A percentile compares a stretch with the other conserved stretches of the same genome.
Conservation (phyloP, 2,329 filamentous ascomycete species). For the Phyllosticta citribraziliensis region DNA sequence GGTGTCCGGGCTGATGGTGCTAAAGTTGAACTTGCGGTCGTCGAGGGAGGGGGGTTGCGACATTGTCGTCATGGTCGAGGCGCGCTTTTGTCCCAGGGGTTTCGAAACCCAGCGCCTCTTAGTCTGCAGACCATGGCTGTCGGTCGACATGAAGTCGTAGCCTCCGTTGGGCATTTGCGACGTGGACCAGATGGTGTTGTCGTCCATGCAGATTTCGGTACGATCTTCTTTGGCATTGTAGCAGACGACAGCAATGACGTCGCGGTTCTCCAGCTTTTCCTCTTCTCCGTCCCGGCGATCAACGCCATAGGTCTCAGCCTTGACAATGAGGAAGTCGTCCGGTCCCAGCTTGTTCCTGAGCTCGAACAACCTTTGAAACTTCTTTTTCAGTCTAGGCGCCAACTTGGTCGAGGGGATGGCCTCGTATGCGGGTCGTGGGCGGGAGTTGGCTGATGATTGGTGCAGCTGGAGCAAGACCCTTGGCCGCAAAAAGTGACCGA, state of each 20-base stretch:
- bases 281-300: slow-evolving; percentile 39
- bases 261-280: slow-evolving; percentile 41
- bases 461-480: slow-evolving; percentile 64
- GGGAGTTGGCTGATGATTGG: slow-evolving; percentile 46
- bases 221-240: slow-evolving; percentile 48
- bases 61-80: slow-evolving; percentile 12
- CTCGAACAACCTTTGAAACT: slow-evolving; percentile 54
- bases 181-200: slow-evolving; percentile 37
- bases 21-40: slow-evolving; percentile 59
- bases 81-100: slow-evolving; percentile 18
- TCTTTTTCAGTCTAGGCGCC: slow-evolving; percentile 33
- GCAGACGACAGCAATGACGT: slow-evolving; percentile 61
- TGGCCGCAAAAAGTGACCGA: slow-evolving; percentile 53
- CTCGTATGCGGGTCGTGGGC: slow-evolving; percentile 60
- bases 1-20: slow-evolving; percentile 59
- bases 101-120: slow-evolving; percentile 62
- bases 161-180: slow-evolving; percentile 33
- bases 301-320: slow-evolving; percentile 54
- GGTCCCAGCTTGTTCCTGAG: slow-evolving; percentile 54
- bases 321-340: slow-evolving; percentile 61
- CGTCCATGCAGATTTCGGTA: slow-evolving; percentile 57
- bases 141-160: slow-evolving; percentile 49
- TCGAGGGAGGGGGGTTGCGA: slow-evolving; percentile 14
- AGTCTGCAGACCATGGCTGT: slow-evolving; percentile 47
- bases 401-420: slow-evolving; percentile 60